These are phyloP conservation scores for Vaucheria bursata DNA, from an alignment of 352 stramenopile genomes.

Conservation along the genomic window DNA sequence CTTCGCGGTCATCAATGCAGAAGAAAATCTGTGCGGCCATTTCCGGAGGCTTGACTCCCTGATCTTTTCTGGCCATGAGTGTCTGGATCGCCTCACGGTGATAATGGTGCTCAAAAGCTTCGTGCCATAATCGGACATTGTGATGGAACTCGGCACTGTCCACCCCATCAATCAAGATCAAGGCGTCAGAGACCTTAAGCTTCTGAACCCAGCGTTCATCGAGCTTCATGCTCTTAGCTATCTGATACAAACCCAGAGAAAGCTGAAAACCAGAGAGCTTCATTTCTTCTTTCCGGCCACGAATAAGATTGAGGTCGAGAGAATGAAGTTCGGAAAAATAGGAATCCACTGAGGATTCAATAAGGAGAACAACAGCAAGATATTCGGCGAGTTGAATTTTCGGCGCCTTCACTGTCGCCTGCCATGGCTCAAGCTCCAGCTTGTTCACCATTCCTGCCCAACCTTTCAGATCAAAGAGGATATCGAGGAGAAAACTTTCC, in stretches of 20 bases:
- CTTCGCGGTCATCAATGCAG: conserved; percentile 2
- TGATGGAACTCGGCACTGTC: background rate
- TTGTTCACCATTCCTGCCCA: background rate
- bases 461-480: background rate
- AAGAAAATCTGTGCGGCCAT: background rate
- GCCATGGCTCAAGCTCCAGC: background rate
- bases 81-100: background rate
- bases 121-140: background rate
- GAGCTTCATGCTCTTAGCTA: too few relatives aligned
- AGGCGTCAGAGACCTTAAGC: background rate
- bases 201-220: background rate
- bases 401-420: background rate
- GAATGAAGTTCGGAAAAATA: background rate
- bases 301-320: background rate
- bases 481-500: background rate
- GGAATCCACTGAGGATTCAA: background rate
- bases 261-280: background rate
- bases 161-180: background rate
- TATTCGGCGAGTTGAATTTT: background rate
- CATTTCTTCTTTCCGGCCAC: background rate
- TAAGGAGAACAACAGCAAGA: background rate
- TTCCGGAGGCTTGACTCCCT: background rate
- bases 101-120: background rate
- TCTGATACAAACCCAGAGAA: background rate
- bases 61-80: background rate